phyloP scores from a whole-genome alignment of 108 stramenopile genomes.

The Asterionellopsis glacialis region DNA sequence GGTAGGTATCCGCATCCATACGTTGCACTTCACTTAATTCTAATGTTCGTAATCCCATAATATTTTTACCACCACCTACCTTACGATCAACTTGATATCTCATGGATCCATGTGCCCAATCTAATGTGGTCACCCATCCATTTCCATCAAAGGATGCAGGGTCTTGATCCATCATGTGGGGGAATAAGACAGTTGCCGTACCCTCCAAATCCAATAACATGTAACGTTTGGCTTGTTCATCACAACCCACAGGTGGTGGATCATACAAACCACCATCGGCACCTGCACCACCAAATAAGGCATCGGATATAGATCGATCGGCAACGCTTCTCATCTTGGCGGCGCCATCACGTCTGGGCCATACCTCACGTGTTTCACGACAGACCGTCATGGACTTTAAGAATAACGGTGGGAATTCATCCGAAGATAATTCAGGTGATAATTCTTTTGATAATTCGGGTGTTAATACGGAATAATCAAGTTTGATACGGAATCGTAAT shows the following conservation, averaged over 20 bases:
- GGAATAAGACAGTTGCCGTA: slow-evolving; percentile 70
- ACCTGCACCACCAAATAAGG: slow-evolving; percentile 71
- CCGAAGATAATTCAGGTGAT: slow-evolving; percentile 15
- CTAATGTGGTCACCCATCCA: slow-evolving; percentile 80
- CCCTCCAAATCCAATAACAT: slow-evolving; percentile 81
- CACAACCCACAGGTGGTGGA: slow-evolving; percentile 76
- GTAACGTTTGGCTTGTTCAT: slow-evolving; percentile 58
- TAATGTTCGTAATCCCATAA: slow-evolving; percentile 73
- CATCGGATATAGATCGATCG: slow-evolving; percentile 15
- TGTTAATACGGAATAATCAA: slow-evolving; percentile 55
- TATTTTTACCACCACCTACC: slow-evolving; percentile 44
- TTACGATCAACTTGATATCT: slow-evolving; percentile 88
- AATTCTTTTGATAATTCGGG: slow-evolving; percentile 15
- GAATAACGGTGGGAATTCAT: slow-evolving; percentile 53
- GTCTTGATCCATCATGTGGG: slow-evolving; percentile 71
- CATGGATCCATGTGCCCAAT: slow-evolving; percentile 79
- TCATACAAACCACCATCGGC: slow-evolving; percentile 84
- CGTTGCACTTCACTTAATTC: slow-evolving; percentile 78
- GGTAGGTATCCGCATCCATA: slow-evolving; percentile 72
- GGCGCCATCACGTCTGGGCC: slow-evolving; percentile 31
- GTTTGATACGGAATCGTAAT: slow-evolving; percentile 75
- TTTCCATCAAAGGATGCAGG: slow-evolving; percentile 19
- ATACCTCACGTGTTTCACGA: slow-evolving; percentile 65
- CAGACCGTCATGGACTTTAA: slow-evolving; percentile 76
- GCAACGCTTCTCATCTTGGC: not conserved